These are phyloP conservation scores for Phytophthora sojae DNA, from an alignment of 352 stramenopile genomes.

Conservation along the genomic window DNA sequence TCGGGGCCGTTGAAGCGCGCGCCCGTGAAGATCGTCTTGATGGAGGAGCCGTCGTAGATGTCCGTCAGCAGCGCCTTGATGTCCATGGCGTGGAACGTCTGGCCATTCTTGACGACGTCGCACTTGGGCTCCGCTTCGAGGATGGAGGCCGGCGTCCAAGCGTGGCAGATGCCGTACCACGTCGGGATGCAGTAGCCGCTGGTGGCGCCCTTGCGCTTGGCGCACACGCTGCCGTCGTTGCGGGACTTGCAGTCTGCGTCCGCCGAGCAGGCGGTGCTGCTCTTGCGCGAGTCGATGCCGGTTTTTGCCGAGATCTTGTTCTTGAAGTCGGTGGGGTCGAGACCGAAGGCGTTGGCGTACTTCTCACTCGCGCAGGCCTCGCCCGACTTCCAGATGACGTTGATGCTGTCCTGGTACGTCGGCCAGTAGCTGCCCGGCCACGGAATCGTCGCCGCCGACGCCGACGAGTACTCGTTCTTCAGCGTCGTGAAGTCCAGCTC, in stretches of 20 bases:
- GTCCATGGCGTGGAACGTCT: constrained; percentile 55
- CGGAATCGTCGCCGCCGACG: constrained; percentile 25
- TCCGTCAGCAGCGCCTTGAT: constrained; percentile 58
- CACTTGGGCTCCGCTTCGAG: constrained; percentile 51
- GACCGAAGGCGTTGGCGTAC: constrained; percentile 50
- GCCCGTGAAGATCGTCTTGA: constrained; percentile 52
- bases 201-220: constrained; percentile 27
- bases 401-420: constrained; percentile 70
- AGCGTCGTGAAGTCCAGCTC: constrained; percentile 38
- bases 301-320: constrained; percentile 40
- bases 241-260: constrained; percentile 31
- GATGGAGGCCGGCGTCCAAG: constrained; percentile 49
- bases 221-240: constrained; percentile 39
- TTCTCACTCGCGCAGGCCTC: constrained; percentile 44
- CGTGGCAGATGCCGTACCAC: constrained; percentile 60
- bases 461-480: constrained; percentile 37
- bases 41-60: constrained; percentile 43
- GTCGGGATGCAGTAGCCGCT: constrained; percentile 51
- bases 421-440: constrained; percentile 74
- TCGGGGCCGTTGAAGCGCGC: constrained; percentile 49
- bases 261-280: constrained; percentile 27
- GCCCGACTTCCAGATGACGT: constrained; percentile 47
- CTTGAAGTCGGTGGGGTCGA: constrained; percentile 46
- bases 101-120: constrained; percentile 44
- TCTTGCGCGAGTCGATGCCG: constrained; percentile 40